These are phyloP conservation scores for Aspergillus haitiensis DNA, from an alignment of 495 filamentous ascomycete genomes.

Conservation along the genomic window DNA sequence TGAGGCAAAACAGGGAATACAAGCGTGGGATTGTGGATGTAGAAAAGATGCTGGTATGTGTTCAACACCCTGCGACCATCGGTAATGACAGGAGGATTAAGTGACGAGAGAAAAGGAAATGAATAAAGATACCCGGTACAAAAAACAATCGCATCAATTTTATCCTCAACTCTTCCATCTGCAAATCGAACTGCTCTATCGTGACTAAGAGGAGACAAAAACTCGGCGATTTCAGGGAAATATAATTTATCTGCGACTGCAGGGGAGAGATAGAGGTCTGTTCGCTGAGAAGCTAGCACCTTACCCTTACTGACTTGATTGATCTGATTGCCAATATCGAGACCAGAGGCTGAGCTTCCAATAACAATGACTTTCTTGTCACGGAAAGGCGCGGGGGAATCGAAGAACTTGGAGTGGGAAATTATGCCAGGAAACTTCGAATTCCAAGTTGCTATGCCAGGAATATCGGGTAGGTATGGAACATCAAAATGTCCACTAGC, in stretches of 20 bases:
- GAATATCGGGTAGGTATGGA: conserved; percentile 67
- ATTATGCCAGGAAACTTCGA: conserved; percentile 61
- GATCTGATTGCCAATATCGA: conserved; percentile 81
- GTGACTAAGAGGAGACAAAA: conserved; percentile 42
- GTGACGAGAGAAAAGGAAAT: conserved; percentile 55
- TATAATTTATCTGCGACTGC: conserved; percentile 46
- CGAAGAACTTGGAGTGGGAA: conserved; percentile 80
- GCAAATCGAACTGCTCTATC: conserved; percentile 53
- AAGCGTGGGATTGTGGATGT: conserved; percentile 71
- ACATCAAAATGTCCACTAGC: conserved; percentile 79
- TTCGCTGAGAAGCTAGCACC: conserved; percentile 54
- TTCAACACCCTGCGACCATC: conserved; percentile 68
- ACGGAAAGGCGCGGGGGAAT: conserved; percentile 57
- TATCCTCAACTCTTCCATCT: conserved; percentile 48
- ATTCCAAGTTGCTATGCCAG: conserved; percentile 59
- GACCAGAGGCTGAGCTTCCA: conserved; percentile 74
- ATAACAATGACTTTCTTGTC: conserved; percentile 72
- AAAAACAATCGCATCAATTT: conserved; percentile 58
- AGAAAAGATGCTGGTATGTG: conserved; percentile 77
- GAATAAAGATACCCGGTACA: conserved; percentile 63
- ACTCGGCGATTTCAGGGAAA: conserved; percentile 59
- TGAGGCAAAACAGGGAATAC: conserved; percentile 74
- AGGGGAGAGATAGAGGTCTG: conserved; percentile 39
- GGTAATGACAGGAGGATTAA: conserved; percentile 59
- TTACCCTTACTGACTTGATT: conserved; percentile 48